These are phyloP conservation scores for Cucurbita maxima DNA, from an alignment of 306 rosid species.

Conservation along the genomic window DNA sequence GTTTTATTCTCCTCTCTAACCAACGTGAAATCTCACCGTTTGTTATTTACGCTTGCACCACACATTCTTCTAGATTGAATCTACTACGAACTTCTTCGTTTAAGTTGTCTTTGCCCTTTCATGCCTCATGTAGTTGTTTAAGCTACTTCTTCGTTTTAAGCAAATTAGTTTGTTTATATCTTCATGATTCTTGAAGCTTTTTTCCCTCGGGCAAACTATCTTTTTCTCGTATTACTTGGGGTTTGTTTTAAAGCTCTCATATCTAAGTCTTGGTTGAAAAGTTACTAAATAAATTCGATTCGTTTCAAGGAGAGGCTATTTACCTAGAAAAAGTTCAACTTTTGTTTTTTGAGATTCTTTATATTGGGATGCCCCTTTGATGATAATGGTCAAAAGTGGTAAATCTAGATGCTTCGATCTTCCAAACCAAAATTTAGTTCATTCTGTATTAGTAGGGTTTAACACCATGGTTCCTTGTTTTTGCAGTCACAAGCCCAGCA, in stretches of 20 bases:
- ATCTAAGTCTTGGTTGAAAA: background rate
- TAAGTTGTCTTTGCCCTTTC: background rate
- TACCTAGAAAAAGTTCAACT: background rate
- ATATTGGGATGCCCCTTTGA: background rate
- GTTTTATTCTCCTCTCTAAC: no score
- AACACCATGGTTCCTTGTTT: background rate
- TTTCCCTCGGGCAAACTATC: background rate
- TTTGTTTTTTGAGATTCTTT: background rate
- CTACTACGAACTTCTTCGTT: background rate
- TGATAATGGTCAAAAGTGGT: background rate
- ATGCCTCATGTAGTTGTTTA: background rate
- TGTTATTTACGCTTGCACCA: background rate
- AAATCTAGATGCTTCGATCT: background rate
- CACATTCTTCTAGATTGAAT: background rate
- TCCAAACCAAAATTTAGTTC: background rate
- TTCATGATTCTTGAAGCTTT: background rate
- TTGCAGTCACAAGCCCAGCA: slow-evolving; percentile 47
- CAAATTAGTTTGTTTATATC: background rate
- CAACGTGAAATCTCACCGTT: no score
- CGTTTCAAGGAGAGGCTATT: background rate
- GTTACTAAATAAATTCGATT: background rate
- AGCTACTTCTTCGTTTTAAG: background rate
- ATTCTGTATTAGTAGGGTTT: background rate
- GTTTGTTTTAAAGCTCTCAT: background rate
- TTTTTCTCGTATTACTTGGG: background rate